Percentiles rank a stretch among this genome's conserved stretches.
phyloP scores from a whole-genome alignment of 306 rosid genomes.

The Castanea sativa region DNA sequence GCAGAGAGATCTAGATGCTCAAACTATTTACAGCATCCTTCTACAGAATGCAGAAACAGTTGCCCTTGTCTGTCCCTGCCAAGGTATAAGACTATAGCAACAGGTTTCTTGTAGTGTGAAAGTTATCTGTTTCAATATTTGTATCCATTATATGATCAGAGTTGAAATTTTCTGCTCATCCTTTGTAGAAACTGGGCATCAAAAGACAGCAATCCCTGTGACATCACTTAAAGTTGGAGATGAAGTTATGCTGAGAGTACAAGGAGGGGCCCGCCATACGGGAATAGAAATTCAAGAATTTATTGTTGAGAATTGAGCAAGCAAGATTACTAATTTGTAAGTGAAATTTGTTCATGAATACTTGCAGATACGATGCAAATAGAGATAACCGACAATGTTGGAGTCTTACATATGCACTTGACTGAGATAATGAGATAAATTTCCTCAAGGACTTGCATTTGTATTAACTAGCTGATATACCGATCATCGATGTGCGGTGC shows the following conservation, averaged over 20 bases:
- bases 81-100: conserved; percentile 36
- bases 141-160: background rate
- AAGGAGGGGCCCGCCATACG: conserved; percentile 88
- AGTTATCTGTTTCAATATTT: background rate
- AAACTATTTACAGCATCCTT: conserved; percentile 61
- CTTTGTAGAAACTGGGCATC: conserved; percentile 39
- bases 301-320: conserved; percentile 75
- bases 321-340: conserved; percentile 1
- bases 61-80: conserved; percentile 56
- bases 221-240: conserved; percentile 78
- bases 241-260: conserved; percentile 65
- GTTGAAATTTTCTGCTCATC: background rate
- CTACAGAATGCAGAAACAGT: conserved; percentile 92
- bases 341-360: conserved; percentile 19
- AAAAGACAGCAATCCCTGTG: conserved; percentile 58
- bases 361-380: conserved; percentile 10
- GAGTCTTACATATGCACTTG: background rate
- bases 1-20: conserved; percentile 51
- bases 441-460: no score
- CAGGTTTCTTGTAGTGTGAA: background rate
- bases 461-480: no score
- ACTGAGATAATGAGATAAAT: background rate
- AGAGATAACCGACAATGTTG: conserved; percentile 5
- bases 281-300: conserved; percentile 95
- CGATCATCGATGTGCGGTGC: no score